Conservation (phyloP, 371 early-diverging fungal genomes). For the Neoconidiobolus thromboides region DNA sequence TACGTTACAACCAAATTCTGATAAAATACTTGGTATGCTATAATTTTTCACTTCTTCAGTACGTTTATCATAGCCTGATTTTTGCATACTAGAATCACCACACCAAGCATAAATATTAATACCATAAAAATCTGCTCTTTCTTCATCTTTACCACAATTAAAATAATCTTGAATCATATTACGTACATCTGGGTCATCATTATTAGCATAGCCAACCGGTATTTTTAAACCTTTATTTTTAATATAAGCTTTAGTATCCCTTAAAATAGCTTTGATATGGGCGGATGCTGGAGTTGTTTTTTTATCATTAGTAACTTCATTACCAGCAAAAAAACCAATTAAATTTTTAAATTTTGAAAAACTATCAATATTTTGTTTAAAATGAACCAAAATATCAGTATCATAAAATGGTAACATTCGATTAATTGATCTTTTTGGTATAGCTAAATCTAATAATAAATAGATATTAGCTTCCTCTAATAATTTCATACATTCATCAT, state of each 20-base stretch:
- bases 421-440: constrained; percentile 38
- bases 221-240: constrained; percentile 22
- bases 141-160: constrained; percentile 42
- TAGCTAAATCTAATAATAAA: constrained; percentile 43
- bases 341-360: constrained; percentile 41
- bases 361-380: constrained; percentile 35
- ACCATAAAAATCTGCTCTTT: constrained; percentile 53
- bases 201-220: constrained; percentile 65
- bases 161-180: constrained; percentile 46
- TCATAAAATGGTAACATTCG: constrained; percentile 45
- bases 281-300: constrained; percentile 43
- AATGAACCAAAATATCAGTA: constrained; percentile 26
- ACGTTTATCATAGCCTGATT: constrained; percentile 35
- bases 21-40: constrained; percentile 36
- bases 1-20: constrained; percentile 43
- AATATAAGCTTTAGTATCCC: constrained; percentile 49
- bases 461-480: constrained; percentile 50
- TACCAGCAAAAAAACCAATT: constrained; percentile 58
- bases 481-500: constrained; percentile 52
- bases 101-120: constrained; percentile 50
- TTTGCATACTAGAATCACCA: constrained; percentile 25
- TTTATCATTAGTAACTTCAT: constrained; percentile 55
- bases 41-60: constrained; percentile 27
- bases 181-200: constrained; percentile 52
- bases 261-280: constrained; percentile 47